A percentile compares a stretch with the other conserved stretches of the same genome.
Conservation (phyloP, 2,329 filamentous ascomycete species). For the Alternaria sp. region DNA sequence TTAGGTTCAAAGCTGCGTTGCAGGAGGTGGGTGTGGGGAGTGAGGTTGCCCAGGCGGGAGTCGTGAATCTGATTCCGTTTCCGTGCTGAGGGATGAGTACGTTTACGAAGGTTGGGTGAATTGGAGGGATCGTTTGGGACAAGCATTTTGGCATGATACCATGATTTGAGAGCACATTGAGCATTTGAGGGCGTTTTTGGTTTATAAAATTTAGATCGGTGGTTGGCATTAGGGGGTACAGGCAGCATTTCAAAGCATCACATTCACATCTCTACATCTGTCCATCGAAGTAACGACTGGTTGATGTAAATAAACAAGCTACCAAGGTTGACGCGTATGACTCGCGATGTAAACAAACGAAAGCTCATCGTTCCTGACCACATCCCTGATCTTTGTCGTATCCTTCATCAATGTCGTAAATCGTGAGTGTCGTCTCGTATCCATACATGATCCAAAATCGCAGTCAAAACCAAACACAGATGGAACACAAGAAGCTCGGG, state of each 20-base stretch:
- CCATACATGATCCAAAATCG: neutral
- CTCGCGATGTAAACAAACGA: neutral
- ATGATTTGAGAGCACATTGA: neutral
- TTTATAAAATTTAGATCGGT: neutral
- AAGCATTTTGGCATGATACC: neutral
- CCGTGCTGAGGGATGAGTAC: neutral
- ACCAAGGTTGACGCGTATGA: neutral
- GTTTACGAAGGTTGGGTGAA: neutral
- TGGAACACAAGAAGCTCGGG: neutral
- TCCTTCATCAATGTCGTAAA: neutral
- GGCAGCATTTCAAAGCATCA: neutral
- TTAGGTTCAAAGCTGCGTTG: constrained; percentile 29
- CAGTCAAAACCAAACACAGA: neutral
- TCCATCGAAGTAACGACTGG: neutral
- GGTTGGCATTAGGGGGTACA: neutral
- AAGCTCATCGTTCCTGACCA: neutral
- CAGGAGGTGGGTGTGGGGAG: constrained; percentile 19
- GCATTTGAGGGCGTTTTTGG: neutral
- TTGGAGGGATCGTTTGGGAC: neutral
- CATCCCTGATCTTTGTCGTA: neutral
- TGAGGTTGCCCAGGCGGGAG: constrained; percentile 4
- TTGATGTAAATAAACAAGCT: neutral
- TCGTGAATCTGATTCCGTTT: constrained; percentile 5
- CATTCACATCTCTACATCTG: neutral
- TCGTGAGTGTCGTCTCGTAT: neutral